Evolutionary conservation across 2,329 filamentous ascomycete genomes (phyloP), one percentile per base, ranked within the genome.

Genomic region (Penicillium vulpinum): DNA sequence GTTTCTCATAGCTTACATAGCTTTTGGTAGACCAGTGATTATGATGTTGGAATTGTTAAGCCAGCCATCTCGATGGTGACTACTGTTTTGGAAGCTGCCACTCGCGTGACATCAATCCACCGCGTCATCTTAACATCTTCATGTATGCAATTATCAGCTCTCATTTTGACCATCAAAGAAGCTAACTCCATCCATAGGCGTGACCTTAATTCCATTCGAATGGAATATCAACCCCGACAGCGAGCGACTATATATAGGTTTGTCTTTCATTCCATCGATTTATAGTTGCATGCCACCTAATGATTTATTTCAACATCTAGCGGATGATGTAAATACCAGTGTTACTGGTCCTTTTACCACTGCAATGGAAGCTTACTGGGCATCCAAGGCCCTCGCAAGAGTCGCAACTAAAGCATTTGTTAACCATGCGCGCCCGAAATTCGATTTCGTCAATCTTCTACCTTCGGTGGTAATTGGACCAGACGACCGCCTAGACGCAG

Each of bases 281-380:
- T 0, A 41, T 16, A 15, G 21, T 16, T 4, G 13, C 13, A 16
- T 40, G 21, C 15, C 21, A 16, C 1, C 39, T 40, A 4, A 40
- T 40, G 3, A 24, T 24, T 1, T 24, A 16, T 24, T 16, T 33
- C 8, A 1, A 31, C 11, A 5, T 9, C 22, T n/a, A 53, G 51
- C 40, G 21, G 16, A 33, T 4, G 55, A 54, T 18, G 18, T 45
- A 2, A 54, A 57, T 16, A 45, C 15, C 11, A 41, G 35, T 6
- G 21, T 52, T 18, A 22, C 16, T 15, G 41, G 54, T 2, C 48
- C 62, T 2, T 62, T 40, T 55, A 16, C 31, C 3, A 49, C 16
- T 5, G 29, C 62, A 40, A 65, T 72, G 57, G 64, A 71, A 63
- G 70, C 70, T 3, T 72, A 74, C 41, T 63, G 62, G 26, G 66